Conservation (phyloP, 169 alveolate genomes). For the Plasmodium malariae region DNA sequence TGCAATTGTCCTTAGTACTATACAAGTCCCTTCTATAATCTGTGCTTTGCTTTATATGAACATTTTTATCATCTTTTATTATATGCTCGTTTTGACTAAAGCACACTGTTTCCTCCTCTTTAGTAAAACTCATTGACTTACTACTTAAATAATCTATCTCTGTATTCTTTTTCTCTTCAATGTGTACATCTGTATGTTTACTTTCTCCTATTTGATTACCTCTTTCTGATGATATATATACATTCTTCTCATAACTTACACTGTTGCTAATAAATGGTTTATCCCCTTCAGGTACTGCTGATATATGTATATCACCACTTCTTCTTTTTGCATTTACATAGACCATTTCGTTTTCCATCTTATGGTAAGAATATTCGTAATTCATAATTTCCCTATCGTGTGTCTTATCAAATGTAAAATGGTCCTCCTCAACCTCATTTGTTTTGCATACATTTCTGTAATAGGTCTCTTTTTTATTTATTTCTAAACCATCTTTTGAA, state of each 20-base stretch:
- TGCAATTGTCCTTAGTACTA: not conserved
- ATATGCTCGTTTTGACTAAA: too few species aligned
- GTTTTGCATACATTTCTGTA: not conserved
- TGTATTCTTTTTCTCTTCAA: not conserved
- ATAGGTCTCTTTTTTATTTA: slow-evolving; percentile 11
- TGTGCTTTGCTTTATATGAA: too few species aligned
- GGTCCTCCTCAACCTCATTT: slow-evolving; percentile 5
- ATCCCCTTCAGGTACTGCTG: not conserved
- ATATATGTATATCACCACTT: not conserved
- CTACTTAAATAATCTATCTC: not conserved
- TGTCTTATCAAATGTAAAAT: not conserved
- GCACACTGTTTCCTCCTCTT: too few species aligned
- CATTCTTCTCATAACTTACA: not conserved
- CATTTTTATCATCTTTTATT: too few species aligned
- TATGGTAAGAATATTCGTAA: slow-evolving; percentile 18
- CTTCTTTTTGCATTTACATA: not conserved
- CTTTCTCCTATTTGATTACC: not conserved
- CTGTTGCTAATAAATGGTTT: not conserved
- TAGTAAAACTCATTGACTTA: too few species aligned
- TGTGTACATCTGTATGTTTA: not conserved
- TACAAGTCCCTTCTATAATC: not conserved
- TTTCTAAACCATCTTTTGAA: not conserved
- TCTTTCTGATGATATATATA: not conserved
- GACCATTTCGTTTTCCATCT: slow-evolving; percentile 10
- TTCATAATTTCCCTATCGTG: not conserved